Conservation (phyloP, 2,329 filamentous ascomycete genomes). For the Alternaria sp. region DNA sequence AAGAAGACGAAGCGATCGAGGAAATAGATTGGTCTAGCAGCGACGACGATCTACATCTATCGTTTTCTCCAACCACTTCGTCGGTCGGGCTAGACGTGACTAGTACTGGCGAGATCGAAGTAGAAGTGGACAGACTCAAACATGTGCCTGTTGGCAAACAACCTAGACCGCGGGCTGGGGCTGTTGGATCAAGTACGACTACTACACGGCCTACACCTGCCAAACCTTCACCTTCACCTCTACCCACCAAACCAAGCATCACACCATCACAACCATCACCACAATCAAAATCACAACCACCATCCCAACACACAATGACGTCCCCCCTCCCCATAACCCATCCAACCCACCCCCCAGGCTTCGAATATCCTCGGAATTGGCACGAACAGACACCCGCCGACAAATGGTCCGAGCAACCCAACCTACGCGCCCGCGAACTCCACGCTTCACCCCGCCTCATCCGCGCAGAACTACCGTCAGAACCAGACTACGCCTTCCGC, state of each 20-base stretch:
- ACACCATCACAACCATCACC: background rate
- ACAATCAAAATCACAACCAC: background rate
- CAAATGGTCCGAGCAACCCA: background rate
- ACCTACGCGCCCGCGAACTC: conserved; percentile 5
- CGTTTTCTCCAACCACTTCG: background rate
- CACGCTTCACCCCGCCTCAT: background rate
- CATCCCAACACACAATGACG: background rate
- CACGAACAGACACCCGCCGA: accelerated
- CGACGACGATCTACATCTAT: background rate
- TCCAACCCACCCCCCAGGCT: background rate
- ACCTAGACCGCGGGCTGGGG: background rate
- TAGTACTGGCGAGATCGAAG: background rate
- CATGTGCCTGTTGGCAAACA: background rate
- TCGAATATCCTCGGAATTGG: background rate
- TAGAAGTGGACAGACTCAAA: background rate
- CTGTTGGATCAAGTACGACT: background rate
- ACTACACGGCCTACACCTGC: background rate
- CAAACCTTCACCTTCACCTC: background rate
- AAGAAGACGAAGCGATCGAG: background rate
- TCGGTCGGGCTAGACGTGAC: background rate
- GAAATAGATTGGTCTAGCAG: background rate
- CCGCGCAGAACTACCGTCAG: background rate
- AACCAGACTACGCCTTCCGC: conserved; percentile 32
- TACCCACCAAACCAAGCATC: background rate
- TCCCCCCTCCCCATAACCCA: background rate